phyloP scores from a whole-genome alignment of 1,284 basidiomycete genomes.

The Puccinia polysora region DNA sequence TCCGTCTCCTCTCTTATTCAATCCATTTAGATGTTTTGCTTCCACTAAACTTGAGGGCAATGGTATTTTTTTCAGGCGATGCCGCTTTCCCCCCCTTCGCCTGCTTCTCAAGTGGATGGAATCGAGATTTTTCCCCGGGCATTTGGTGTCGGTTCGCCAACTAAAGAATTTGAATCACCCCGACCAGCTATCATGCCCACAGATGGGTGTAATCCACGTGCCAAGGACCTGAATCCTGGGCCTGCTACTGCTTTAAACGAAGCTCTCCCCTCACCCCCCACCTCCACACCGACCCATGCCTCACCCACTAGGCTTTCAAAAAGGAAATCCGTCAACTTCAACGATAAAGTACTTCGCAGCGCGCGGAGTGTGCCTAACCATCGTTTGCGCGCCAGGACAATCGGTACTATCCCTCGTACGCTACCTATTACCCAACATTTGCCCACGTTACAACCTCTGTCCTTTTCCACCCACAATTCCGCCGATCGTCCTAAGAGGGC shows the following conservation, averaged over 20 bases:
- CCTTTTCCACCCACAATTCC: constrained; percentile 2
- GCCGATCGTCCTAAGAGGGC: constrained; percentile 36
- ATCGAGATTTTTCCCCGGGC: no score
- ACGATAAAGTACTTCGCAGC: constrained; percentile 16
- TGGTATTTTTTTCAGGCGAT: no score
- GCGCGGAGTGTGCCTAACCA: constrained; percentile 39
- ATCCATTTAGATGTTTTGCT: no score
- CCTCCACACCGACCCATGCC: constrained; percentile 25
- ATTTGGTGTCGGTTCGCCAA: no score
- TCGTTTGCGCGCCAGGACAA: neutral
- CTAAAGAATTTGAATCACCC: no score
- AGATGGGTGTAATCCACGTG: no score
- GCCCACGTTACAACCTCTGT: neutral
- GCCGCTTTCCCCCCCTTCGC: no score
- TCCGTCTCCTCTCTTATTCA: no score
- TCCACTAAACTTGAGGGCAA: no score
- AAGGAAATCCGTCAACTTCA: constrained; percentile 32
- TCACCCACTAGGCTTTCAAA: constrained; percentile 6
- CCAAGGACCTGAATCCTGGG: no score
- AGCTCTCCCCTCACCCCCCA: constrained; percentile 33
- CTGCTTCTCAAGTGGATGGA: no score
- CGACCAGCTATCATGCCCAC: no score
- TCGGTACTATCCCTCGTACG: neutral
- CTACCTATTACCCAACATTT: neutral
- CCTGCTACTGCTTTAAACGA: neutral